Base-by-base conservation (phyloP, 495 filamentous ascomycete genomes). In the Penicillium cinerascens region DNA sequence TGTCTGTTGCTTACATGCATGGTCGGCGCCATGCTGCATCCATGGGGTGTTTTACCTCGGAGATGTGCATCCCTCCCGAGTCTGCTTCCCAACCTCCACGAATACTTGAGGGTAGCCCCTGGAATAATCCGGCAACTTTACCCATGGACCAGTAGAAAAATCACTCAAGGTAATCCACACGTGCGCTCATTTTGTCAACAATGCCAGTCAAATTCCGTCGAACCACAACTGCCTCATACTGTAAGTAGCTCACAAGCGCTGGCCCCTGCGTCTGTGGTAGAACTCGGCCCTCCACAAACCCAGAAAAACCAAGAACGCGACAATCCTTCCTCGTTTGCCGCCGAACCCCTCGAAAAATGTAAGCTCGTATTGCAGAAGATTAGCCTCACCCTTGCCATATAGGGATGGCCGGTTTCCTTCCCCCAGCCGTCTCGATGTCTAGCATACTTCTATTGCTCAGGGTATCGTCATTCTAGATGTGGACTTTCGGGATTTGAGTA, bases 201-300 rank as follows among this genome's bases (percentile, higher is more conserved):
- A 29, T 29, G 26, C 26, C 11, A 4, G 26, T 42, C 48, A 39
- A 43, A 43, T 51, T 43, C 39, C 48, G 9, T 10, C 9, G 29
- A 33, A 10, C 13, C 29, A 6, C 37, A 2, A 20, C 36, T 42
- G n/a, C 9, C 2, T 5, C 22, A 42, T 37, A 54, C 36, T 39
- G 38, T 8, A 44, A 49, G 36, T 55, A 42, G 50, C 55, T 55
- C 44, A 52, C 44, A 23, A 44, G 39, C 35, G 13, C 42, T 55
- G 59, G 55, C 48, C 55, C 59, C 55, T 59, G 51, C 55, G 38
- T 58, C 46, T 33, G 36, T 29, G 41, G 48, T 49, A 40, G 57
- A 43, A 49, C 45, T 37, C 6, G 7, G 44, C 17, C 27, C 29
- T 50, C 39, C 49, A 20, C 44, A 23, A 23, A 23, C 22, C n/a